Conservation (phyloP, 2,329 filamentous ascomycete genomes). For the Thelonectria discophora region DNA sequence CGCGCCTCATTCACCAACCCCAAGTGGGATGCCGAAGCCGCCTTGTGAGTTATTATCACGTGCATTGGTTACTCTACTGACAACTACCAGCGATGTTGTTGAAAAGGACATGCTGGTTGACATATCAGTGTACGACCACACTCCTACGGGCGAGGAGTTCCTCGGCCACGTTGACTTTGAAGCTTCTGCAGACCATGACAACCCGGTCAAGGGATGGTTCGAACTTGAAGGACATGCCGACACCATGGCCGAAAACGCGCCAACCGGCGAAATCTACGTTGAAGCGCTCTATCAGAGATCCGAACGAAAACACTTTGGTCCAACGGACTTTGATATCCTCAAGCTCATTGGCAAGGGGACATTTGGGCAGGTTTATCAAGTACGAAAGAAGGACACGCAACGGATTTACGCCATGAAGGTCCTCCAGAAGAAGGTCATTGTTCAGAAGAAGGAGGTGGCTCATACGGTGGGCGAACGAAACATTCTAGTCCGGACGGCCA, state of each 20-base stretch:
- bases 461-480: constrained; percentile 97
- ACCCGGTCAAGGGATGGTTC: constrained; percentile 85
- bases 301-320: constrained; percentile 91
- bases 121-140: constrained; percentile 89
- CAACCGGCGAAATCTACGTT: constrained; percentile 88
- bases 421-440: constrained; percentile 98
- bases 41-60: constrained; percentile 74
- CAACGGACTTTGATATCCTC: constrained; percentile 94
- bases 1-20: constrained; percentile 76
- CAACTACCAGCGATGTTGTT: constrained; percentile 82
- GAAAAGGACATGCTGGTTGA: constrained; percentile 90
- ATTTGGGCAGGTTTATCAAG: constrained; percentile 98
- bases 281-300: constrained; percentile 86
- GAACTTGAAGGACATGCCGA: constrained; percentile 79
- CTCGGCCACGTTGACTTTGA: constrained; percentile 88
- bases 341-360: constrained; percentile 98
- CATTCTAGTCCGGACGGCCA: constrained; percentile 95
- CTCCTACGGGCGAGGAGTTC: constrained; percentile 84
- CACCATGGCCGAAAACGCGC: constrained; percentile 73
- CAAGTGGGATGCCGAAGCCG: constrained; percentile 93
- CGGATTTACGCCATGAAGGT: constrained; percentile 99
- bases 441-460: constrained; percentile 99
- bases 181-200: constrained; percentile 71
- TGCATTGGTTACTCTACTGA: constrained; percentile 21
- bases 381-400: constrained; percentile 94